These are phyloP conservation scores for Fusarium domesticum DNA, from an alignment of 2,329 filamentous ascomycete species.

Conservation along the genomic window DNA sequence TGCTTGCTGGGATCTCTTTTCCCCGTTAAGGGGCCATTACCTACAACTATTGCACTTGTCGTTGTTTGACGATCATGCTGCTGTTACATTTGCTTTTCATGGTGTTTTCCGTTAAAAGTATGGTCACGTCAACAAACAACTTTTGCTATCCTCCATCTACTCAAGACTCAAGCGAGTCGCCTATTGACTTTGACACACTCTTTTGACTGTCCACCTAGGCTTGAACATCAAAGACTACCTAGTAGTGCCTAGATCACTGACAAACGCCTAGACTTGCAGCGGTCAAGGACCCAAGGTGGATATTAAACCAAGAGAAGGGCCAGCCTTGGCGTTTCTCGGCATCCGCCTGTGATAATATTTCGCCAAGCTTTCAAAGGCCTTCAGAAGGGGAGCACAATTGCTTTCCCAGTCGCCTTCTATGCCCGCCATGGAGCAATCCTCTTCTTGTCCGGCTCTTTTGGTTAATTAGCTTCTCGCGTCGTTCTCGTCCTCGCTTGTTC, in stretches of 20 bases:
- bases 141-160: too few relatives aligned
- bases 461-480: slow-evolving; percentile 12
- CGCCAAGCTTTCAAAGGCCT: slow-evolving; percentile 33
- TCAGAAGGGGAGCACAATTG: slow-evolving; percentile 29
- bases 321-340: slow-evolving; percentile 33
- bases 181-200: too few relatives aligned
- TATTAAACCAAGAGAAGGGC: slow-evolving; percentile 27
- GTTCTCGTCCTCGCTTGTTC: slow-evolving; percentile 5
- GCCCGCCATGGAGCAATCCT: slow-evolving; percentile 21
- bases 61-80: too few relatives aligned
- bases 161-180: too few relatives aligned
- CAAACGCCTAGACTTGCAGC: slow-evolving; percentile 25
- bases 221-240: too few relatives aligned
- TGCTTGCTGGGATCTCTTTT: too few relatives aligned
- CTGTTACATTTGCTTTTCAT: too few relatives aligned
- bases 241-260: slow-evolving; percentile 7
- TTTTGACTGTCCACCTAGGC: too few relatives aligned
- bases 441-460: slow-evolving; percentile 18
- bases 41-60: too few relatives aligned
- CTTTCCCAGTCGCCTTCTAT: slow-evolving; percentile 22
- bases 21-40: too few relatives aligned
- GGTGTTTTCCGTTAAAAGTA: too few relatives aligned
- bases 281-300: slow-evolving; percentile 30
- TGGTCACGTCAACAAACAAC: too few relatives aligned
- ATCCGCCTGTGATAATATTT: slow-evolving; percentile 33